Base-by-base conservation (phyloP, 108 stramenopile genomes). In the Skeletonema costatum region DNA sequence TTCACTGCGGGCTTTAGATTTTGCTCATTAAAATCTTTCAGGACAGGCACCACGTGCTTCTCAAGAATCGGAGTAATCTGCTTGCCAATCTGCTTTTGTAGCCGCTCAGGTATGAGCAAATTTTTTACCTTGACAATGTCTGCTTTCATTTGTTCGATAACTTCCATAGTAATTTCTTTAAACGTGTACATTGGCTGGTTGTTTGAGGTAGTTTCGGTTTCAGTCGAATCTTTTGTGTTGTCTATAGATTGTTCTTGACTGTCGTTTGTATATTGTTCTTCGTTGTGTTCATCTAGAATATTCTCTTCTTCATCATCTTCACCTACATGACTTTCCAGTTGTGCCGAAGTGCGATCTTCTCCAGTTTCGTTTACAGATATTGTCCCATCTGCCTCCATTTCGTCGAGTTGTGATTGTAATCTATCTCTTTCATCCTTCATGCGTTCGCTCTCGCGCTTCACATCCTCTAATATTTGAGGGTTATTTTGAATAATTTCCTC, bases 381-480 rank as follows among this genome's bases (percentile, higher is more conserved):
- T 75, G 16, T 35, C 19, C n/a, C 36, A 30, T 65, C 39, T 44
- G 16, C 50, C 29, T 70, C 69, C 32, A 32, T 70, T 19, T 62
- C 66, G 56, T 78, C 62, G 19, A 86, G 76, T 65, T 87, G 32
- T 1, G 76, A 46, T 58, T 83, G 80, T 53, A 83, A 81, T 42
- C 35, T 59, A 32, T 88, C 82, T 35, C 87, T 80, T 70, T 91
- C 87, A 38, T 68, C 38, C 50, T 85, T 73, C 89, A 91, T 90
- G 33, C 86, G 88, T 53, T 86, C 81, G n/a, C 83, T 80, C 77
- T 95, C 93, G 42, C 63, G 70, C 44, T 88, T 84, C 39, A 93
- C 66, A 56, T 93, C 94, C 10, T 86, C 80, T 13, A 87, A 68
- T 67, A 93, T 65, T 58, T 92, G 91, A 11, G 92, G 92, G 66